phyloP scores from a whole-genome alignment of 768 basidiomycete species.

The Collybiopsis confluens region DNA sequence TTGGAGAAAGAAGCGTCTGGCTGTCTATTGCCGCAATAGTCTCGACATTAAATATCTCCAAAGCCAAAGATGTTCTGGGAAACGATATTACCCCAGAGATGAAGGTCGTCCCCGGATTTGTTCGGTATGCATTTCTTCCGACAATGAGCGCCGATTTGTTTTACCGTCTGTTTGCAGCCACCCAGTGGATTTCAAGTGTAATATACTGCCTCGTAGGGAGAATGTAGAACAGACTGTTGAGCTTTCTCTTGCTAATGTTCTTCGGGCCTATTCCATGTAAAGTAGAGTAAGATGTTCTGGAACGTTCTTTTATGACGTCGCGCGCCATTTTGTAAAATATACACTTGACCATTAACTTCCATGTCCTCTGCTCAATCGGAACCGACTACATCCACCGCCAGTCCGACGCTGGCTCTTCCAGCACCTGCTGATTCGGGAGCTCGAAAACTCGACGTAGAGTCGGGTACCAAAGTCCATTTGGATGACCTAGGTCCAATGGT shows the following conservation, averaged over 20 bases:
- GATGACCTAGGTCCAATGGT: slow-evolving; percentile 65
- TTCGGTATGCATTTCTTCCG: slow-evolving; percentile 33
- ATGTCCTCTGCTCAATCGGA: neutral
- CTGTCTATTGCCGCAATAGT: slow-evolving; percentile 39
- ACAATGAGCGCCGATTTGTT: neutral
- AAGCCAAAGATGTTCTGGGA: slow-evolving; percentile 37
- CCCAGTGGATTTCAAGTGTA: slow-evolving; percentile 45
- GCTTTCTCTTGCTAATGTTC: slow-evolving; percentile 20
- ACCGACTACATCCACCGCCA: neutral
- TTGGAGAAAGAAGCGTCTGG: slow-evolving; percentile 47
- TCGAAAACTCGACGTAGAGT: slow-evolving; percentile 13
- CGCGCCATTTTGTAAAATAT: neutral
- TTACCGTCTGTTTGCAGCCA: slow-evolving; percentile 29
- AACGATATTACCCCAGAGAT: slow-evolving; percentile 32
- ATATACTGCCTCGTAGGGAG: slow-evolving; percentile 35
- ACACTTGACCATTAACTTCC: neutral
- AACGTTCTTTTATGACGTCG: neutral
- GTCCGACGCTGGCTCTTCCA: neutral
- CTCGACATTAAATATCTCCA: slow-evolving; percentile 41
- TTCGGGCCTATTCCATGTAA: slow-evolving; percentile 19
- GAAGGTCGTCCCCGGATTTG: slow-evolving; percentile 39
- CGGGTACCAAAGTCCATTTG: slow-evolving; percentile 36
- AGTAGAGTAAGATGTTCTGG: neutral
- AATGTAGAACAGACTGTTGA: neutral
- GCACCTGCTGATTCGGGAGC: slow-evolving; percentile 3